Evolutionary conservation across 352 stramenopile species (phyloP), one percentile per base, ranked within the genome.

Genomic region (Phytophthora lateralis): DNA sequence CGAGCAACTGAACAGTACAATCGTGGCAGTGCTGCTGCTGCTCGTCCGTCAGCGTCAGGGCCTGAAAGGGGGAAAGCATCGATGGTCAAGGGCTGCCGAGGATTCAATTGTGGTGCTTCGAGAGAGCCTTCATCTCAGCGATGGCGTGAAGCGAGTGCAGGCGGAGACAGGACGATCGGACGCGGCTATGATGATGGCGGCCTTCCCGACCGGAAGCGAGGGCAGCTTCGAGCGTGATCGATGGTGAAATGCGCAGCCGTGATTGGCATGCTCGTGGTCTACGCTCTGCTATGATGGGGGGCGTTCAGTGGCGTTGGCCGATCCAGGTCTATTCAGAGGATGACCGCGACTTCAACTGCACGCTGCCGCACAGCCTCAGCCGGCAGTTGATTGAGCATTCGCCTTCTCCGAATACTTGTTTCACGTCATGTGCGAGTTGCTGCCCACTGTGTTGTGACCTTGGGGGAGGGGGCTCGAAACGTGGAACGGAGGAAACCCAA

Each of bases 21-120:
- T 68, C 63, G 15, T 68, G 59, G 37, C 57, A 71, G 4, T 59
- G 29, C 42, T 63, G 50, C 26, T 55, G 21, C 35, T 71, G 45
- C 12, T 62, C 45, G 10, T 21, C 8, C 34, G 45, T 34, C 14
- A 67, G 45, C 10, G 51, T 45, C 41, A 65, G 5, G 1, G 39
- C 12, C 10, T 55, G 34, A 24, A 14, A 51, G 17, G 43, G 43
- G 20, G 43, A 35, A 17, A 34, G 7, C 43, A 50, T 50, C 29
- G 10, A n/a, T 24, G 17, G 8, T 38, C 32, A 38, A 38, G 32
- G 1, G 32, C 10, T 35, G 24, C n/a, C 50, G 9, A 24, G 17
- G 39, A 45, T 32, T 46, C 29, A 44, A 27, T 24, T 41, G 11
- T 29, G 46, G 12, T 29, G 15, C 30, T n/a, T n/a, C 44, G 4